Percentiles rank a stretch among this genome's conserved stretches.
These are phyloP conservation scores for Penicillium maclennaniae DNA, from an alignment of 495 filamentous ascomycete species.

Conservation along the genomic window DNA sequence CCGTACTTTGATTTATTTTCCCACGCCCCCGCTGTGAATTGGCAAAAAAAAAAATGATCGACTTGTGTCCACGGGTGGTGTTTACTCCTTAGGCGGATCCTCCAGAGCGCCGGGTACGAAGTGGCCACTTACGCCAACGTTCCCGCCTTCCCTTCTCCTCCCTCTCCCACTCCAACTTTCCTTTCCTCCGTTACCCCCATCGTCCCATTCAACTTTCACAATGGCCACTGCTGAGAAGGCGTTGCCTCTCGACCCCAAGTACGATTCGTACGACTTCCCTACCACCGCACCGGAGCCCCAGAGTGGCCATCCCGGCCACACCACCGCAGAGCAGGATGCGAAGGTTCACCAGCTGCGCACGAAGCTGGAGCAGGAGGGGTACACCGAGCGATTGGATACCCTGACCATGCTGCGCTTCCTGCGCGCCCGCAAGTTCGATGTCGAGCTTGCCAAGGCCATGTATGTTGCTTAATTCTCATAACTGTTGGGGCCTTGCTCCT, in stretches of 20 bases:
- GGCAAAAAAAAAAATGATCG: neutral
- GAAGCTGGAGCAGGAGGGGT: constrained; percentile 79
- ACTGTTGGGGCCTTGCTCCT: neutral
- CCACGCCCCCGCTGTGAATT: neutral
- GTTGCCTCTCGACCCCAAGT: constrained; percentile 75
- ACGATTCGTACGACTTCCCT: constrained; percentile 94
- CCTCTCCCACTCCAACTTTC: constrained; percentile 10
- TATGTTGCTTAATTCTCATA: constrained; percentile 32
- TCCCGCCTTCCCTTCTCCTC: constrained; percentile 20
- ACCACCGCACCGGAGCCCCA: constrained; percentile 65
- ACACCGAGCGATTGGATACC: constrained; percentile 83
- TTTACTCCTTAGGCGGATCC: neutral
- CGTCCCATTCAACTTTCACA: constrained; percentile 15
- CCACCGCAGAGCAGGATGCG: constrained; percentile 84
- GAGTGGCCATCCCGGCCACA: constrained; percentile 82
- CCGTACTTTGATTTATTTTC: neutral
- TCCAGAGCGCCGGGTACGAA: neutral
- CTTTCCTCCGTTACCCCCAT: constrained; percentile 10
- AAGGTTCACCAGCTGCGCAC: constrained; percentile 79
- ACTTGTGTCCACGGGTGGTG: neutral
- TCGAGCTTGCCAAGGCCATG: constrained; percentile 80
- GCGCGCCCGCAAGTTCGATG: constrained; percentile 91
- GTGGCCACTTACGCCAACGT: constrained; percentile 23
- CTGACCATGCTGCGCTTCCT: constrained; percentile 88
- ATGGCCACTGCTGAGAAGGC: constrained; percentile 38